Evolutionary conservation across 768 basidiomycete genomes (phyloP).

Genomic region (Xerocomellus chrysenteron): DNA sequence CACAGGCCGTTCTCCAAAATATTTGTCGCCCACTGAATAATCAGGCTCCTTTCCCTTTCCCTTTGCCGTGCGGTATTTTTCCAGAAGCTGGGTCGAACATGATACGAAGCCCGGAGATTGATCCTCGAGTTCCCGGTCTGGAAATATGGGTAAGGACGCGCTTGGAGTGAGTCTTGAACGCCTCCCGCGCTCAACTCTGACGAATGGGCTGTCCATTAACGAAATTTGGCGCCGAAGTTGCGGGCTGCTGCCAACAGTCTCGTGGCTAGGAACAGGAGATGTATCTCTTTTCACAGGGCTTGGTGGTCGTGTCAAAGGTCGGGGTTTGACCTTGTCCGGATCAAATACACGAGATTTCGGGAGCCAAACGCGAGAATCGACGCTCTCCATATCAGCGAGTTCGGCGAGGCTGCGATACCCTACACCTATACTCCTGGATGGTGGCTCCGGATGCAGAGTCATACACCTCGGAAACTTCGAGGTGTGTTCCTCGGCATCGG

Average conservation of each 20-base stretch:
- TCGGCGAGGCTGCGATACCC: conserved; percentile 21
- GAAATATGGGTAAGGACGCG: conserved; percentile 19
- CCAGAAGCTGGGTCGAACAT: background rate
- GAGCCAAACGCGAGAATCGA: conserved; percentile 30
- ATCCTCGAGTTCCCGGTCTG: background rate
- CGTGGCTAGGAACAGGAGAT: background rate
- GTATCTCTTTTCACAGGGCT: conserved; percentile 17
- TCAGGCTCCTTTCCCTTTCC: conserved; percentile 3
- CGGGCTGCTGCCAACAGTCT: background rate
- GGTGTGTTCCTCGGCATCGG: conserved; percentile 13
- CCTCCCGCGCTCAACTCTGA: conserved; percentile 24
- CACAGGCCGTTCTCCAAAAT: conserved; percentile 1
- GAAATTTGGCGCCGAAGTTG: background rate
- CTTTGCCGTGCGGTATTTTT: background rate
- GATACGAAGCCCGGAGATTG: background rate
- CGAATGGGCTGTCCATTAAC: conserved; percentile 11
- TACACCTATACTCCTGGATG: conserved; percentile 16
- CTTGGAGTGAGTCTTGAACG: conserved; percentile 17
- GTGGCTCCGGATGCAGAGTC: conserved; percentile 3
- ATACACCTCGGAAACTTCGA: conserved; percentile 5
- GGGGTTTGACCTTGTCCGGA: conserved; percentile 26
- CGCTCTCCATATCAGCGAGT: conserved; percentile 5
- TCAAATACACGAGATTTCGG: conserved; percentile 26
- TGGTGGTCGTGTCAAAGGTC: conserved; percentile 22
- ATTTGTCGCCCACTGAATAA: background rate